Base-by-base conservation (phyloP, 2,329 filamentous ascomycete genomes). In the Hypoxylon sp. region DNA sequence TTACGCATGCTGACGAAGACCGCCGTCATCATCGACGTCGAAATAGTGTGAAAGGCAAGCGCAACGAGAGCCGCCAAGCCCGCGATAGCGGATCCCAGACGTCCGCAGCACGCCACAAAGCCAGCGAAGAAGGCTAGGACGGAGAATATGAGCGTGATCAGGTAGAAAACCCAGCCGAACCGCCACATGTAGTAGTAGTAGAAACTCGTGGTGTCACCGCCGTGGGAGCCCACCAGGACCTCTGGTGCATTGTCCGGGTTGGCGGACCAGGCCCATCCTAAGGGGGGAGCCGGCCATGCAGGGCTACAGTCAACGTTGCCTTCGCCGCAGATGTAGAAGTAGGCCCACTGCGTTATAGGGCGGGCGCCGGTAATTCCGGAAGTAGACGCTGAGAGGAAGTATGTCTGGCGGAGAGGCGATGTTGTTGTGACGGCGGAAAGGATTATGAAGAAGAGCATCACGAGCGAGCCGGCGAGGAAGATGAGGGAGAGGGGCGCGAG, bases 121-220 rank as follows among this genome's bases (percentile, higher is more conserved):
- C 90, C 88, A 10, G 86, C 81, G 80, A 94, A 87, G 77, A 94
- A 89, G 68, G 91, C 88, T 26, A 89, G 62, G 52, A 88, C 85
- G 70, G 88, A 88, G 79, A 97, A 96, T 84, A 97, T 90, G 39
- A 98, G 87, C 17, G 90, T 89, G 72, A 98, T 91, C 63, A 98
- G 84, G 83, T 92, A 92, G 81, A 97, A 96, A 39, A 94, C 93
- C 88, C 95, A 98, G 80, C 93, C 92, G 83, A 98, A 97, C 44
- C 95, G 89, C 83, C 94, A 97, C 78, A 96, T 86, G 81, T 94
- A 93, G 83, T 87, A 98, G 84, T 90, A 97, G 70, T 82, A 81
- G 22, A 70, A 78, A 69, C 85, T 86, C 5, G 89, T 91, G 3
- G 87, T 90, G 65, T 81, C 71, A 65, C 82, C 81, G 65, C 83